phyloP scores from a whole-genome alignment of 805 yeast genomes.

The Myxozyma neglecta region DNA sequence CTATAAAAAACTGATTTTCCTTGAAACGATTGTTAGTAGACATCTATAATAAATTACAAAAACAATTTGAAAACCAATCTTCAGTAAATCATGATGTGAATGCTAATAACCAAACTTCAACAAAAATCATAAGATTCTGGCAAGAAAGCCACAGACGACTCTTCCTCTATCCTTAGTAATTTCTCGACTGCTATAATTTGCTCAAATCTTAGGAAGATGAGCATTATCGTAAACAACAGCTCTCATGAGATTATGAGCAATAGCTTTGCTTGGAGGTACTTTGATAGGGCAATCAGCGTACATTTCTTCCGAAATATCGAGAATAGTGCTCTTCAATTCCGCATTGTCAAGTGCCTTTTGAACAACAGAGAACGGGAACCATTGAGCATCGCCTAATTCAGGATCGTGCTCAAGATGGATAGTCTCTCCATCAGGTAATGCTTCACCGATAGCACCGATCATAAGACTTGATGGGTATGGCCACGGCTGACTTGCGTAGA shows the following conservation, averaged over 20 bases:
- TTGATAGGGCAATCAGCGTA: constrained; percentile 22
- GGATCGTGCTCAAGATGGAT: constrained; percentile 79
- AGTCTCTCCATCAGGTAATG: constrained; percentile 59
- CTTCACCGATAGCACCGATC: constrained; percentile 92
- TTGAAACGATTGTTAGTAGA: too few species aligned
- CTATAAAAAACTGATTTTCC: too few species aligned
- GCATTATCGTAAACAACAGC: constrained; percentile 31
- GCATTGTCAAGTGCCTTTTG: constrained; percentile 41
- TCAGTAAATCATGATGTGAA: too few species aligned
- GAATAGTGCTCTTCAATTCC: constrained; percentile 16
- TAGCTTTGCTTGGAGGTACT: constrained; percentile 33
- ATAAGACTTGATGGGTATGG: constrained; percentile 92
- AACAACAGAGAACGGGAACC: constrained; percentile 68
- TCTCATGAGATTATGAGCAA: constrained; percentile 30
- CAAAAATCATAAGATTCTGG: too few species aligned
- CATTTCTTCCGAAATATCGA: constrained; percentile 16
- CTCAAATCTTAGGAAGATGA: constrained; percentile 26
- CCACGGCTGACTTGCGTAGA: constrained; percentile 90
- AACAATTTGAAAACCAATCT: too few species aligned
- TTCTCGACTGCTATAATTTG: too few species aligned
- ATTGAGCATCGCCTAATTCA: constrained; percentile 74
- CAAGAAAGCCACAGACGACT: too few species aligned
- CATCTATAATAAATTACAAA: too few species aligned
- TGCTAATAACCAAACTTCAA: too few species aligned
- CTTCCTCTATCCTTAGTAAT: too few species aligned